phyloP scores from a whole-genome alignment of 352 stramenopile genomes.

The Peronospora tabacina region DNA sequence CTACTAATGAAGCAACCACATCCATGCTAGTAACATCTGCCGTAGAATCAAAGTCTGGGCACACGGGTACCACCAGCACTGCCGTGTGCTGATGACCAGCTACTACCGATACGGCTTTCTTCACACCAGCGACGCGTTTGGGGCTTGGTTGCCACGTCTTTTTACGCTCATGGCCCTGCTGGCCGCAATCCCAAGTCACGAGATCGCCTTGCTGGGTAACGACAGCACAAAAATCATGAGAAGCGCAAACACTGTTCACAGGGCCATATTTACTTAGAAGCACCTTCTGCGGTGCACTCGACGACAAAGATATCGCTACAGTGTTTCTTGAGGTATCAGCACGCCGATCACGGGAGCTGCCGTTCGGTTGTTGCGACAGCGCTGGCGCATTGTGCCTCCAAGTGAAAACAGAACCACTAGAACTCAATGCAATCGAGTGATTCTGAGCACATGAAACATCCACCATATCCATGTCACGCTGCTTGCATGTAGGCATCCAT shows the following conservation, averaged over 20 bases:
- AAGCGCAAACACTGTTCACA: constrained; percentile 54
- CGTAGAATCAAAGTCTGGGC: constrained; percentile 21
- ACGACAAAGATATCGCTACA: constrained; percentile 18
- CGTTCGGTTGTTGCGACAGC: constrained; percentile 39
- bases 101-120: constrained; percentile 59
- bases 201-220: constrained; percentile 55
- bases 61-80: constrained; percentile 49
- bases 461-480: constrained; percentile 48
- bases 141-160: constrained; percentile 74
- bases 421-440: constrained; percentile 68
- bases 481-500: constrained; percentile 52
- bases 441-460: constrained; percentile 68
- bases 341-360: constrained; percentile 4
- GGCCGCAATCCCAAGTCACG: constrained; percentile 65
- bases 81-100: constrained; percentile 71
- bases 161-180: constrained; percentile 55
- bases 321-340: constrained; percentile 13
- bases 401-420: constrained; percentile 58
- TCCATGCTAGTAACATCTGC: constrained; percentile 2
- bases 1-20: constrained; percentile 23
- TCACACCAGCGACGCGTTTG: constrained; percentile 67
- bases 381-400: constrained; percentile 68
- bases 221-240: constrained; percentile 70
- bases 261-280: constrained; percentile 36
- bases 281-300: constrained; percentile 43